phyloP scores from a whole-genome alignment of 2,329 filamentous ascomycete genomes.

The Diaporthe capsici region DNA sequence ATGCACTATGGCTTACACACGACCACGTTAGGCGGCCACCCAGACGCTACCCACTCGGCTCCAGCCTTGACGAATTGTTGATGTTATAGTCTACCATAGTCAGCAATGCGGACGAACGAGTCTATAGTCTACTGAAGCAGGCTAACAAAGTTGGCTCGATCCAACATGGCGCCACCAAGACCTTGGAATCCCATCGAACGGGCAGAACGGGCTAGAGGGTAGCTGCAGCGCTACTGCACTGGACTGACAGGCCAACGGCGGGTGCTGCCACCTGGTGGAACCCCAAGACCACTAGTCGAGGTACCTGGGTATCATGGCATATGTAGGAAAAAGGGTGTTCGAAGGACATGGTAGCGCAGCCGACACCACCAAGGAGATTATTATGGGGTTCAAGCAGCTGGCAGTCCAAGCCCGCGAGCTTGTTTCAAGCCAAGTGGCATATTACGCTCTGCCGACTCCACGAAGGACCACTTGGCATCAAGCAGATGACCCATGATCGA shows the following conservation, averaged over 20 bases:
- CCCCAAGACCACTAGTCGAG: background rate
- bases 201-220: slow-evolving; percentile 11
- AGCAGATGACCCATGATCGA: slow-evolving; percentile 35
- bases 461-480: slow-evolving; percentile 30
- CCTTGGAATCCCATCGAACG: slow-evolving; percentile 25
- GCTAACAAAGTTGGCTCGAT: slow-evolving; percentile 15
- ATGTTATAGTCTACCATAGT: background rate
- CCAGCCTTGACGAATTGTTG: slow-evolving; percentile 4
- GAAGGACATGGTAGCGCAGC: background rate
- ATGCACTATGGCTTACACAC: slow-evolving; percentile 10
- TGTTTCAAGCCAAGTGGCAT: slow-evolving; percentile 24
- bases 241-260: slow-evolving; percentile 27
- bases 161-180: slow-evolving; percentile 21
- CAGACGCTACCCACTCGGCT: slow-evolving; percentile 17
- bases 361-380: background rate
- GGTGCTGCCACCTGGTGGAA: slow-evolving; percentile 25
- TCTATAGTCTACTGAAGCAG: slow-evolving; percentile 10
- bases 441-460: slow-evolving; percentile 1
- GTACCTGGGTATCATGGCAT: slow-evolving; percentile 2
- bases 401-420: slow-evolving; percentile 26
- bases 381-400: slow-evolving; percentile 13
- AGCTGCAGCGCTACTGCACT: slow-evolving; percentile 27
- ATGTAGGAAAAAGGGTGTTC: background rate
- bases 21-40: background rate
- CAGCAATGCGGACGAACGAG: slow-evolving; percentile 26